Evolutionary conservation across 1,284 basidiomycete genomes (phyloP), one percentile per base, ranked within the genome.

Genomic region (Mycosarcoma maydis): DNA sequence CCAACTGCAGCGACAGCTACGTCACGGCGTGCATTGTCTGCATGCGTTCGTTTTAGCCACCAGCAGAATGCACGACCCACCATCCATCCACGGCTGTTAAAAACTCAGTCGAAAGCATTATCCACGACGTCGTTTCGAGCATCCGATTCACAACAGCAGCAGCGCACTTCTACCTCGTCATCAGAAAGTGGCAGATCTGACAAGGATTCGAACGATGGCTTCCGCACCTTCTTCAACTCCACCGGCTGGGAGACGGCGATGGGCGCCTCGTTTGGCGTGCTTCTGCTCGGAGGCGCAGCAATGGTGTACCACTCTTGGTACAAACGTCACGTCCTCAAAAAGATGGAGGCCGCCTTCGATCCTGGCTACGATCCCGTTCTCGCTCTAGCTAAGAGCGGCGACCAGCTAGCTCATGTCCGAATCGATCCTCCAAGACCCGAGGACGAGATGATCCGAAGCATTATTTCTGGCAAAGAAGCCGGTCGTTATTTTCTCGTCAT

Each of bases 221-320:
- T 71, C 40, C 61, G 58, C 17, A 57, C 54, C 49, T 70, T 75
- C 39, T 68, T 76, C 66, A 78, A 75, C 52, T 74, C 71, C 16
- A 76, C 77, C 16, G 77, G 75, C 11, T 77, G 64, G 53, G 77
- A 78, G 58, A 77, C 77, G 2, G 77, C 77, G 26, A 76, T 77
- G 75, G 77, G 77, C 9, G 77, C 77, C 16, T 73, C 68, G 3
- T 64, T 56, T 5, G 77, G 77, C 33, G 77, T 78, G 2, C 50
- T 78, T 4, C 52, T 78, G 5, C 67, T 78, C 14, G 77, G 77
- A n/a, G 58, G 51, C 36, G 77, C 75, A 11, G 73, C 73, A 3
- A 72, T 78, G 72, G 55, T 59, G 26, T 78, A 78, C 44, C 71
- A 77, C 44, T 41, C 54, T 6, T 75, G 71, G 67, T 79, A 79